Conservation (phyloP, 352 stramenopile genomes). For the Phytopythium cucurbitacearum region DNA sequence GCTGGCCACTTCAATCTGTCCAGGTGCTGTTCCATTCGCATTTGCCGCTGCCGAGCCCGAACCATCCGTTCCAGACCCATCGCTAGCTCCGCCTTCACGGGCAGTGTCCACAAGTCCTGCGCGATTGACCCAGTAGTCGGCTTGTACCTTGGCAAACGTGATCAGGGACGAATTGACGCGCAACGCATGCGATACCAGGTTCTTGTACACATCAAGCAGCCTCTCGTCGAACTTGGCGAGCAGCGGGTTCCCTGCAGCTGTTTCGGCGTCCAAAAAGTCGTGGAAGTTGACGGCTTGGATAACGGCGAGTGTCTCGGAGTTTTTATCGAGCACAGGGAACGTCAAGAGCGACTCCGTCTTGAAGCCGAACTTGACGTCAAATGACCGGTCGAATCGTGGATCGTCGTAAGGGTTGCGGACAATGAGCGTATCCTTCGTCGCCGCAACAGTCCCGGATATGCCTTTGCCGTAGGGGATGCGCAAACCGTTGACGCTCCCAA, state of each 20-base stretch:
- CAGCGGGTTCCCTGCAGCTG: slow-evolving; percentile 21
- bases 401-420: slow-evolving; percentile 75
- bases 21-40: slow-evolving; percentile 1
- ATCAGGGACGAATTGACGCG: slow-evolving; percentile 74
- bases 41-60: not conserved
- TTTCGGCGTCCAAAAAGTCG: slow-evolving; percentile 34
- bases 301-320: slow-evolving; percentile 63
- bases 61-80: no score
- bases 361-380: slow-evolving; percentile 82
- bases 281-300: slow-evolving; percentile 59
- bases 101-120: slow-evolving; percentile 19
- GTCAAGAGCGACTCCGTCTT: slow-evolving; percentile 75
- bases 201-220: slow-evolving; percentile 59
- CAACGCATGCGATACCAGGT: slow-evolving; percentile 54
- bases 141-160: slow-evolving; percentile 79
- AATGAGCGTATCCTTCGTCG: slow-evolving; percentile 50
- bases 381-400: slow-evolving; percentile 70
- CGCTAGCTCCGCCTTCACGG: slow-evolving; percentile 1
- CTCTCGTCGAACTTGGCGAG: slow-evolving; percentile 58
- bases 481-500: slow-evolving; percentile 67
- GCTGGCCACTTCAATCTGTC: slow-evolving; percentile 40
- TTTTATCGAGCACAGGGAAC: slow-evolving; percentile 64
- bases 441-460: slow-evolving; percentile 69
- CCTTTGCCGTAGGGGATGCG: slow-evolving; percentile 69
- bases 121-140: slow-evolving; percentile 69